Base-by-base conservation (phyloP, 345 rosid genomes). In the Pistacia atlantica region DNA sequence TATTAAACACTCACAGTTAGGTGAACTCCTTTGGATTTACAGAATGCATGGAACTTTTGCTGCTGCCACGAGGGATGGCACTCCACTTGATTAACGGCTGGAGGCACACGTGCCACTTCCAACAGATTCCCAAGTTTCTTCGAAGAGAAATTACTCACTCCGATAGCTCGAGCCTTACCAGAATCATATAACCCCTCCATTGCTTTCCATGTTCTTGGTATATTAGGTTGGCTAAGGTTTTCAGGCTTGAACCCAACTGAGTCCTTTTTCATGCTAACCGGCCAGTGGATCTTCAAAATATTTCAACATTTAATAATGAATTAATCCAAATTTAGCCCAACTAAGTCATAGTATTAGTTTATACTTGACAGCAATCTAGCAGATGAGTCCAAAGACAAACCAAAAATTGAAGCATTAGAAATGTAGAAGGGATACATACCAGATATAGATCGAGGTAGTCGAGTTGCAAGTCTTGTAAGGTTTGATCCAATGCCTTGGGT, bases 21-120 rank as follows among this genome's bases (percentile, higher is more conserved):
- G 81, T 92, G 97, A 65, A 94, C 86, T 52, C 91, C 91, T 77
- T 92, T 91, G 74, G 92, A 88, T 81, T 87, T 84, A 83, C 96
- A 94, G 77, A 90, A 83, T 60, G 77, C 90, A 3, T 38, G 90
- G 22, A 94, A 81, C 86, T 85, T 91, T 25, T 78, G 20, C 82
- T 92, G 97, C 79, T 87, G 90, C 97, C 97, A 87, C 42, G 66
- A 72, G 69, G 71, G 77, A 42, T 83, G 86, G 56, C 79, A 68
- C 59, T 75, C 83, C 16, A 81, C 79, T 69, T 77, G 92, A 71
- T 80, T 79, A 48, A 86, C 91, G 65, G 92, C 87, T 7, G 90
- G 90, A 64, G 75, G 73, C 31, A 87, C 76, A 5, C 80, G 81
- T 0, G 90, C 86, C 67, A 82, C 83, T 3, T 72, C 81, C 56